These are phyloP conservation scores for Inga leiocalycina DNA, from an alignment of 306 rosid species.

Conservation along the genomic window DNA sequence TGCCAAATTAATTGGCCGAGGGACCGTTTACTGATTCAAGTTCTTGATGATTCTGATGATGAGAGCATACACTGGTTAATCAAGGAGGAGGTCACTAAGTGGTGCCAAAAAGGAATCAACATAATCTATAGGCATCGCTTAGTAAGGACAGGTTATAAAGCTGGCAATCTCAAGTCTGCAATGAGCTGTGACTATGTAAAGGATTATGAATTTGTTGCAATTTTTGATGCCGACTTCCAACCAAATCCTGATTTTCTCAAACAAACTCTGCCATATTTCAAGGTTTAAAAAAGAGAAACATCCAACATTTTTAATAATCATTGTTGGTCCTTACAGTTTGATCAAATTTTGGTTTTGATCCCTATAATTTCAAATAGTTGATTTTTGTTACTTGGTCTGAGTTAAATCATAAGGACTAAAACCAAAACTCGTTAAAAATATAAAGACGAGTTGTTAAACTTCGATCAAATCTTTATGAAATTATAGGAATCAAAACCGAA, in stretches of 20 bases:
- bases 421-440: too few relatives aligned
- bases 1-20: conserved; percentile 93
- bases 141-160: conserved; percentile 90
- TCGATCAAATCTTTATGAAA: too few relatives aligned
- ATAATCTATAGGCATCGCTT: conserved; percentile 82
- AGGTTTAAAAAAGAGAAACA: conserved; percentile 51
- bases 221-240: conserved; percentile 95
- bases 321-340: too few relatives aligned
- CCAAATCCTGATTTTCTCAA: conserved; percentile 94
- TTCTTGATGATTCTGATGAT: conserved; percentile 89
- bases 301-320: too few relatives aligned
- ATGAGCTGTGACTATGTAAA: conserved; percentile 89
- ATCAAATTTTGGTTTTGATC: too few relatives aligned
- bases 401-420: too few relatives aligned
- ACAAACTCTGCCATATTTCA: conserved; percentile 83
- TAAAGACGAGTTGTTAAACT: too few relatives aligned
- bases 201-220: conserved; percentile 89
- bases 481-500: too few relatives aligned
- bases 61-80: conserved; percentile 84
- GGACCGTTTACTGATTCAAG: conserved; percentile 84
- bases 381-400: too few relatives aligned
- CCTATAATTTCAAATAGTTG: too few relatives aligned
- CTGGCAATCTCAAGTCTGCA: conserved; percentile 97
- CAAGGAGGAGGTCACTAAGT: conserved; percentile 72
- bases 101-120: conserved; percentile 85